Conservation (phyloP, 768 basidiomycete genomes). For the Lactarius hatsudake region DNA sequence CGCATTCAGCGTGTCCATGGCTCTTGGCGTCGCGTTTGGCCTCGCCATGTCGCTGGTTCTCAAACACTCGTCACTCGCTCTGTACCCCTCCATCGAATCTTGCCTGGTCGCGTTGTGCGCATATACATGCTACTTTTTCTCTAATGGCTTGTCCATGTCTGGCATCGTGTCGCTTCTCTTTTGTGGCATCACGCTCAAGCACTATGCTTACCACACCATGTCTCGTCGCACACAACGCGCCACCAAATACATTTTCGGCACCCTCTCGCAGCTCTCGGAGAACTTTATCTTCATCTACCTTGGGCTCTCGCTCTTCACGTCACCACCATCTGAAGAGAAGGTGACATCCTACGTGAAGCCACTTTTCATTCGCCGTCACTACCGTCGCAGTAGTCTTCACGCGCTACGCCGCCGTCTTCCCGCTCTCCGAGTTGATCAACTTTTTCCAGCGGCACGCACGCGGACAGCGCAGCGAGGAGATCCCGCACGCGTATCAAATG, state of each 20-base stretch:
- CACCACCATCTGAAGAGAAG: conserved; percentile 71
- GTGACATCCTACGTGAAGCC: conserved; percentile 86
- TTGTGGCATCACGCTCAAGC: conserved; percentile 98
- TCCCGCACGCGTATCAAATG: conserved; percentile 99
- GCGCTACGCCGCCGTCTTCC: conserved; percentile 95
- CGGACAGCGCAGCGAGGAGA: conserved; percentile 83
- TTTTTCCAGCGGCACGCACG: conserved; percentile 83
- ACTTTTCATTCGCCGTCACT: conserved; percentile 94
- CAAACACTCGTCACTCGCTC: conserved; percentile 87
- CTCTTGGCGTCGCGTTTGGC: conserved; percentile 87
- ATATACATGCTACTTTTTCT: conserved; percentile 98
- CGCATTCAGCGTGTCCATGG: conserved; percentile 85
- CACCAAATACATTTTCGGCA: conserved; percentile 94
- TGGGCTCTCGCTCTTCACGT: conserved; percentile 94
- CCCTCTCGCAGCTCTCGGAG: conserved; percentile 91
- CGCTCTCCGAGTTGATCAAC: conserved; percentile 93
- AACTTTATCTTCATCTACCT: conserved; percentile 99
- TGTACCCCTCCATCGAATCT: conserved; percentile 94
- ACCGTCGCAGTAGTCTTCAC: conserved; percentile 93
- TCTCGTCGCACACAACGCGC: conserved; percentile 90
- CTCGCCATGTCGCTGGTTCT: conserved; percentile 88
- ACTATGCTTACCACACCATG: conserved; percentile 99
- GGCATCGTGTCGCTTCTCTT: conserved; percentile 98
- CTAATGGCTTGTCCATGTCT: conserved; percentile 92
- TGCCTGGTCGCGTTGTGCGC: conserved; percentile 93